Percentiles rank a stretch among this genome's conserved stretches.
These are phyloP conservation scores for Plasmodium gaboni DNA, from an alignment of 169 alveolate genomes.

Conservation along the genomic window DNA sequence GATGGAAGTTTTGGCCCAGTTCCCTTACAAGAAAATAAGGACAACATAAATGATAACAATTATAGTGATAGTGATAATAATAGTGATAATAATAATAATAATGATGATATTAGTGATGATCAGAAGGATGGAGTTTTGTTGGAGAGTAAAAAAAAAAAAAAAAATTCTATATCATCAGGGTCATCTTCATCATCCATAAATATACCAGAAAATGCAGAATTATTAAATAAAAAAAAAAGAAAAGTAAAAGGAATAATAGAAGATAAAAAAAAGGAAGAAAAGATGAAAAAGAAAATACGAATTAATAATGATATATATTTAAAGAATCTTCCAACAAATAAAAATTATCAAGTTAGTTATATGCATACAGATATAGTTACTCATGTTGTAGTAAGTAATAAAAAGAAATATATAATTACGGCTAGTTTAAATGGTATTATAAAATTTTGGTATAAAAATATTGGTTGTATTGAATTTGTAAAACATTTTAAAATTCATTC, in stretches of 20 bases:
- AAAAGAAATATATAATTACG: conserved; percentile 93
- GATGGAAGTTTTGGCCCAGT: conserved; percentile 71
- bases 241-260: not conserved
- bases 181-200: too few relatives aligned
- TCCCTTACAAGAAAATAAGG: conserved; percentile 26
- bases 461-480: conserved; percentile 95
- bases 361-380: conserved; percentile 92
- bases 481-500: conserved; percentile 97
- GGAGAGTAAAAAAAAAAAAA: conserved; percentile 10
- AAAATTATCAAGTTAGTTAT: conserved; percentile 90
- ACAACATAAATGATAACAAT: not conserved
- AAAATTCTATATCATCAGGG: not conserved
- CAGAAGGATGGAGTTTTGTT: not conserved
- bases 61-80: not conserved
- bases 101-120: not conserved
- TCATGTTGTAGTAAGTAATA: conserved; percentile 89
- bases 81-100: not conserved
- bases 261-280: not conserved
- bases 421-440: conserved; percentile 96
- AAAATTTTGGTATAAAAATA: conserved; percentile 97
- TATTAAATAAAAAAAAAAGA: not conserved
- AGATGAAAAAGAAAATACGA: conserved; percentile 30
- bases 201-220: too few relatives aligned
- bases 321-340: conserved; percentile 88
- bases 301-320: conserved; percentile 84